Evolutionary conservation across 768 basidiomycete species (phyloP), one percentile per base, ranked within the genome.

Genomic region (Boletus reticuloceps): DNA sequence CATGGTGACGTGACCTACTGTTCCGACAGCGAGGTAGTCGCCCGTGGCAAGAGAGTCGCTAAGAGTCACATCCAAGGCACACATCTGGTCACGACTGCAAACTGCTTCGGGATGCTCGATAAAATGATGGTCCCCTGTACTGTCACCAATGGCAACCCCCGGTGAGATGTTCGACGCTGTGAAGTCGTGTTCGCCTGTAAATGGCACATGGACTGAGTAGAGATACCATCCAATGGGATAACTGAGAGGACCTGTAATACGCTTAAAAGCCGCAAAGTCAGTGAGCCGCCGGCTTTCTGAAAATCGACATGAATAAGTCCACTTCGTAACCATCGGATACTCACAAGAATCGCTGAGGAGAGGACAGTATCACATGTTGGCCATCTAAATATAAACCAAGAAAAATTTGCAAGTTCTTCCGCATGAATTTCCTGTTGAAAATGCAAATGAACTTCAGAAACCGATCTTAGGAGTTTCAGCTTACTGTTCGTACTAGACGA

Each of bases 261-360:
- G 25, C 6, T 25, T 25, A 25, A 34, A 19, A 25, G 13, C 12
- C 2, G 19, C 19, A 6, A 47, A 20, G 31, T 29, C 17, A 22
- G 45, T 5, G 17, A 7, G 38, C 29, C 29, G 29, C 29, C 19
- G 20, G 10, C 8, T 38, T 12, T 47, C 37, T n/a, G 51, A 27
- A 27, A 25, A 41, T 49, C 3, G 31, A 25, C 29, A 59, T 59
- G 29, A 29, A 45, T 31, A 31, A 53, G 29, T 17, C 31, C 22
- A 49, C 29, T 46, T 20, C 46, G 34, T 36, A 50, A 44, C 46
- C 58, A 20, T 58, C 58, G 13, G 48, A 46, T 20, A 36, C 20
- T 25, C 27, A 44, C 32, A 58, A 16, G 32, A n/a, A 41, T 16
- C 29, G 6, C 53, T 39, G 16, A 38, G n/a, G 20, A 50, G 29